Conservation (phyloP, 192 early-diverging fungal species). For the Linnemannia schmuckeri region DNA sequence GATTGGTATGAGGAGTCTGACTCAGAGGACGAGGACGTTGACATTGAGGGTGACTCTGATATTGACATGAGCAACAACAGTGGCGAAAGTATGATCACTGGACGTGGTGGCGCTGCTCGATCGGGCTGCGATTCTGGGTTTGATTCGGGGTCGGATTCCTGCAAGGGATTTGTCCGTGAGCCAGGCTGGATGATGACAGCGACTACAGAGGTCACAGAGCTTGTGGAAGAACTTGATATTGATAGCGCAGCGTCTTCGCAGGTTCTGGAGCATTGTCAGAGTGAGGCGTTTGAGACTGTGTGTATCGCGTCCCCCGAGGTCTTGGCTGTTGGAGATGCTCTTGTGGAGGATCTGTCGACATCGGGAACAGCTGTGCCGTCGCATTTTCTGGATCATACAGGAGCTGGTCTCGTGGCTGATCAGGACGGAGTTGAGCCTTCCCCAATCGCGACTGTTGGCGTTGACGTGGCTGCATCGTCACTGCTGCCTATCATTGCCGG, state of each 20-base stretch:
- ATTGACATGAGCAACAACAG: neutral
- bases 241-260: neutral
- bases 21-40: constrained; percentile 21
- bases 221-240: neutral
- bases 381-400: too few relatives aligned
- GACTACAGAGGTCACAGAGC: neutral
- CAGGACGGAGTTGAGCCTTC: too few relatives aligned
- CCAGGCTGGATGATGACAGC: neutral
- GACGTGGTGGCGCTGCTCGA: neutral
- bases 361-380: too few relatives aligned
- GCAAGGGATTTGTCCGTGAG: neutral
- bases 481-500: too few relatives aligned
- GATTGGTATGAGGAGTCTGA: constrained; percentile 47
- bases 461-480: too few relatives aligned
- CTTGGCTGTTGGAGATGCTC: too few relatives aligned
- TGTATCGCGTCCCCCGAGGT: neutral
- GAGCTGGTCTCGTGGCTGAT: too few relatives aligned
- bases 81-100: neutral
- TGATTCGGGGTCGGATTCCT: neutral
- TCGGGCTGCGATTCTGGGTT: constrained; percentile 1
- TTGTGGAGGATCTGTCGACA: too few relatives aligned
- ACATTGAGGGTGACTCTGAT: neutral
- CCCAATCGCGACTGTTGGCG: too few relatives aligned
- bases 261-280: neutral
- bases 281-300: neutral